These are phyloP conservation scores for Pichia cabralensis DNA, from an alignment of 805 yeast species.

Conservation along the genomic window DNA sequence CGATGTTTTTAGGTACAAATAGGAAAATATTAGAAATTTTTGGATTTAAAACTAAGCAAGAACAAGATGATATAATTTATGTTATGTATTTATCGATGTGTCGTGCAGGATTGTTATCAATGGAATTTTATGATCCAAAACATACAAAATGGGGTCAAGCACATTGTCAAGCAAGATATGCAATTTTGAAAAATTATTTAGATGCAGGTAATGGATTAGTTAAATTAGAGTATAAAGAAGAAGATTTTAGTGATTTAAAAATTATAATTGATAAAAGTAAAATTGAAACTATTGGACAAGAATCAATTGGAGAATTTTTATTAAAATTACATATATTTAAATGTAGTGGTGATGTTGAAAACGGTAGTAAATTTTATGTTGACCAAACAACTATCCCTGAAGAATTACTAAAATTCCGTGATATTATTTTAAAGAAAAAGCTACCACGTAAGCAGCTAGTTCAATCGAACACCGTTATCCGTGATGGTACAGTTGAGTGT, in stretches of 20 bases:
- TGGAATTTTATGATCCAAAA: slow-evolving; percentile 82
- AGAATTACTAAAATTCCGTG: slow-evolving; percentile 57
- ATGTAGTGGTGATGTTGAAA: slow-evolving; percentile 59
- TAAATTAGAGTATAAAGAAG: slow-evolving; percentile 38
- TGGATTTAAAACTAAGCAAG: slow-evolving; percentile 48
- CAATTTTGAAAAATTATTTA: slow-evolving; percentile 67
- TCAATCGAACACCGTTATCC: slow-evolving; percentile 62
- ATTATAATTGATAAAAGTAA: slow-evolving; percentile 50
- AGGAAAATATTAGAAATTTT: slow-evolving; percentile 60
- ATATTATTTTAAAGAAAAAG: slow-evolving; percentile 57
- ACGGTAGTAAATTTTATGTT: slow-evolving; percentile 54
- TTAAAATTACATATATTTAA: slow-evolving; percentile 69
- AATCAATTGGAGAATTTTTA: slow-evolving; percentile 63
- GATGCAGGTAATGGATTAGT: slow-evolving; percentile 54
- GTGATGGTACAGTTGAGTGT: slow-evolving; percentile 35
- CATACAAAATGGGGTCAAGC: slow-evolving; percentile 88
- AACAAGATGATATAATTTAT: slow-evolving; percentile 53
- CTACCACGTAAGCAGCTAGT: slow-evolving; percentile 77
- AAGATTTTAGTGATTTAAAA: slow-evolving; percentile 46
- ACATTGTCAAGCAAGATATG: slow-evolving; percentile 88
- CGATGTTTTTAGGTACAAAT: slow-evolving; percentile 68
- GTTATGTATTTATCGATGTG: slow-evolving; percentile 76
- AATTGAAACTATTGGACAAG: slow-evolving; percentile 61
- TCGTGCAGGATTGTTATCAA: slow-evolving; percentile 73
- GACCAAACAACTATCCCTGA: slow-evolving; percentile 60